Evolutionary conservation across 768 basidiomycete species (phyloP).

Genomic region (Leccinum disarticulatum): DNA sequence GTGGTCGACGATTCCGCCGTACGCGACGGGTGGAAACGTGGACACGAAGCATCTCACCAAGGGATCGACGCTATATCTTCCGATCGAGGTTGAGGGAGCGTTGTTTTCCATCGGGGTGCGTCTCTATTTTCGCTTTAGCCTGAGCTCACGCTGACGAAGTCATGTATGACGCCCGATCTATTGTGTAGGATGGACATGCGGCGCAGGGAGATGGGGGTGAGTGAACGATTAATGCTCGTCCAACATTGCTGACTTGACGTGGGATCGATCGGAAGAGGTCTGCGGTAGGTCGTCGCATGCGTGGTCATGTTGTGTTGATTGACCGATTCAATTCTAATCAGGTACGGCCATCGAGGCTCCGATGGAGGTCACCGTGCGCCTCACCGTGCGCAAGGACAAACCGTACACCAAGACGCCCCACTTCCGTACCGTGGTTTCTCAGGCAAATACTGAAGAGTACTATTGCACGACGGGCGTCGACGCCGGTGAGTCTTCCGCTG

Average conservation of each 20-base stretch:
- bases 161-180: not conserved
- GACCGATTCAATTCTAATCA: constrained; percentile 13
- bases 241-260: not conserved
- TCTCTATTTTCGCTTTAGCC: not conserved
- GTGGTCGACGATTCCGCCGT: constrained; percentile 63
- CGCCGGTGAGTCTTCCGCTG: constrained; percentile 31
- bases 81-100: constrained; percentile 58
- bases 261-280: constrained; percentile 43
- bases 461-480: constrained; percentile 62
- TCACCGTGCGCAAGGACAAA: constrained; percentile 57
- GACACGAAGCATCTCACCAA: constrained; percentile 56
- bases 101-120: constrained; percentile 58
- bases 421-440: constrained; percentile 38
- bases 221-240: constrained; percentile 11
- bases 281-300: constrained; percentile 44
- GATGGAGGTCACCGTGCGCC: constrained; percentile 52
- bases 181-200: constrained; percentile 58
- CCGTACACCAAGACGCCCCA: constrained; percentile 60
- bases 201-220: constrained; percentile 66
- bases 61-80: constrained; percentile 59
- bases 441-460: constrained; percentile 34
- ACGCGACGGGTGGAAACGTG: constrained; percentile 59
- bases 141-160: not conserved
- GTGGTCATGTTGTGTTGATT: not conserved
- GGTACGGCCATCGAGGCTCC: constrained; percentile 67